Evolutionary conservation across 2,329 filamentous ascomycete genomes (phyloP).

Genomic region (Coleophoma cylindrospora): DNA sequence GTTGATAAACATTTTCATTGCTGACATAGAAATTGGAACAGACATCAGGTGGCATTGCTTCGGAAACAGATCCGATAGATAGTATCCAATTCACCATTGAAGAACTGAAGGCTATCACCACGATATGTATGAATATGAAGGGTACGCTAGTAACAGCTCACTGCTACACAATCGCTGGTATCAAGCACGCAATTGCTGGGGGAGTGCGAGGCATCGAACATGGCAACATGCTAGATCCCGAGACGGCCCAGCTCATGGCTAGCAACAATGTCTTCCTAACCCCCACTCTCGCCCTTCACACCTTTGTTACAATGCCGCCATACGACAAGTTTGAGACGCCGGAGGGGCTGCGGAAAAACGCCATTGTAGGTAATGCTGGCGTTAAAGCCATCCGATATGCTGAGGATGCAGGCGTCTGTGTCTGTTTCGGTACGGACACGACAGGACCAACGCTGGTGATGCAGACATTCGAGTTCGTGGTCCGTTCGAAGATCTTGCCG

Average conservation of each 20-base stretch:
- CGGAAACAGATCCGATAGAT: conserved; percentile 47
- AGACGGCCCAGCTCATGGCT: conserved; percentile 45
- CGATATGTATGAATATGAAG: conserved; percentile 37
- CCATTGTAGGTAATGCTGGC: conserved; percentile 40
- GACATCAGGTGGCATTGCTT: conserved; percentile 50
- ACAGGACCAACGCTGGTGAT: conserved; percentile 41
- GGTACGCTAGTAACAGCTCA: conserved; percentile 53
- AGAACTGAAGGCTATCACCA: conserved; percentile 49
- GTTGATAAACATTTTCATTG: no score
- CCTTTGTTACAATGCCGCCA: conserved; percentile 39
- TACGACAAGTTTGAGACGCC: conserved; percentile 38
- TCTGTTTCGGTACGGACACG: conserved; percentile 52
- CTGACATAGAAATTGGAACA: conserved; percentile 26
- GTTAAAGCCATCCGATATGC: conserved; percentile 42
- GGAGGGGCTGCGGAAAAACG: conserved; percentile 43
- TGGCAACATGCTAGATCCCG: conserved; percentile 57
- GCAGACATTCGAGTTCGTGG: conserved; percentile 43
- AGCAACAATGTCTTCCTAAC: conserved; percentile 43
- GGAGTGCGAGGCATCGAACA: conserved; percentile 54
- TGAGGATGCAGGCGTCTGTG: conserved; percentile 44
- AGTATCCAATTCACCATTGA: conserved; percentile 50
- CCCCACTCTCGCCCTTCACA: conserved; percentile 48
- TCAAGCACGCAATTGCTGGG: conserved; percentile 48
- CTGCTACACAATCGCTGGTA: conserved; percentile 49
- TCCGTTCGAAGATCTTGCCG: conserved; percentile 37